A percentile compares a stretch with the other conserved stretches of the same genome.
These are phyloP conservation scores for Tricholoma bakamatsutake DNA, from an alignment of 768 basidiomycete genomes.

Conservation along the genomic window DNA sequence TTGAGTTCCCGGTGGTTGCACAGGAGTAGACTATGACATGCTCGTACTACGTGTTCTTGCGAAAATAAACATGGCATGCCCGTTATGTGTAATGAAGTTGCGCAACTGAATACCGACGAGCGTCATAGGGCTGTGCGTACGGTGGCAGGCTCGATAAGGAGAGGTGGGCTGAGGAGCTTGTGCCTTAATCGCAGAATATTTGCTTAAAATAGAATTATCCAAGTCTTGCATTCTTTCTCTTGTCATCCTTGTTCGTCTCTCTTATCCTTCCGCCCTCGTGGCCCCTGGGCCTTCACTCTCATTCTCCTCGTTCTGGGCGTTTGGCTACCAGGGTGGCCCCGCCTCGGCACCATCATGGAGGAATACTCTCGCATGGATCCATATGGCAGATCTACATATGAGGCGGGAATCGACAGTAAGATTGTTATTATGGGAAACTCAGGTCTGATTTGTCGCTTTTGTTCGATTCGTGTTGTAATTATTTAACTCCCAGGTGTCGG, in stretches of 20 bases:
- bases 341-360: slow-evolving; percentile 37
- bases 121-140: background rate
- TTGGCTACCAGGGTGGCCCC: slow-evolving; percentile 17
- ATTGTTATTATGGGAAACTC: slow-evolving; percentile 92
- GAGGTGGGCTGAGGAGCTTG: slow-evolving; percentile 19
- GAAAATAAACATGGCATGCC: slow-evolving; percentile 17
- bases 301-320: slow-evolving; percentile 11
- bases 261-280: slow-evolving; percentile 41
- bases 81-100: background rate
- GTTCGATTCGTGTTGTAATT: slow-evolving; percentile 5
- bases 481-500: slow-evolving; percentile 60
- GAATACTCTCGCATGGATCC: slow-evolving; percentile 59
- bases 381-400: slow-evolving; percentile 63
- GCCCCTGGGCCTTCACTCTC: slow-evolving; percentile 30
- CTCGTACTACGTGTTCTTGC: slow-evolving; percentile 23
- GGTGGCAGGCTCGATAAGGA: background rate
- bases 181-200: slow-evolving; percentile 17
- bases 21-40: slow-evolving; percentile 46
- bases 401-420: slow-evolving; percentile 88
- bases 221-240: slow-evolving; percentile 24
- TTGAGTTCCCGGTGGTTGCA: slow-evolving; percentile 77
- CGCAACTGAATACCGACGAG: too few relatives aligned
- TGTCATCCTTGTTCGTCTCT: slow-evolving; percentile 21
- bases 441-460: slow-evolving; percentile 35
- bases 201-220: slow-evolving; percentile 13